Evolutionary conservation across 768 basidiomycete genomes (phyloP), one percentile per base, ranked within the genome.

Genomic region (Aureoboletus auriporus): DNA sequence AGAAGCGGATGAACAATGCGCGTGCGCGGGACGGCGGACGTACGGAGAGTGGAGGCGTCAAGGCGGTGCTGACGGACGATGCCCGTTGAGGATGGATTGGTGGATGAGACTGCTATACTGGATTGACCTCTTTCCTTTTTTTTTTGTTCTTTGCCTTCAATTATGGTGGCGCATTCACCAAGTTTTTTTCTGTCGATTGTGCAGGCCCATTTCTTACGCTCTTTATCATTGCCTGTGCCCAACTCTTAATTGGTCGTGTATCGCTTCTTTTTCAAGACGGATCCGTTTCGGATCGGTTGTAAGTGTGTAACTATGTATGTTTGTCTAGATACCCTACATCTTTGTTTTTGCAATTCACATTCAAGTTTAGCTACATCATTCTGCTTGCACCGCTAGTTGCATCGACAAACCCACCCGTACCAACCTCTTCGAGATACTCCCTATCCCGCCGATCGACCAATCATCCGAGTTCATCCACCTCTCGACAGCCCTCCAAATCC

Each of bases 1-100:
- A 65, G 51, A 68, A 59, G 49, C 73, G 84, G 69, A 86, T 89
- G 86, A 83, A 86, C 60, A 82, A 76, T 4, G 77, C 82, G 26
- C 77, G 84, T 36, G 89, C 83, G 41, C 74, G 86, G 49, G 86
- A 90, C 65, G 88, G 89, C 3, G 89, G 89, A 34, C 72, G 88
- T 56, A 91, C 89, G 52, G 86, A 89, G 70, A 91, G 88, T 59
- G 88, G 88, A 2, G 89, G 89, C n/a, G 86, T 91, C 28, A 84
- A 80, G 59, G 89, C 84, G 10, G 74, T 89, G 40, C 64, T 83
- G 62, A 75, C 78, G 55, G 71, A 77, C 55, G 68, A 65, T 26
- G 50, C 49, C 30, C 52, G 53, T 17, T 62, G 52, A 61, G 39
- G 52, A 28, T 17, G 26, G 29, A 50, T 53, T 39, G 44, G 44